Percentiles rank a stretch among this genome's conserved stretches.
phyloP scores from a whole-genome alignment of 176 grass and related monocot genomes.

The Rhynchospora pubera region DNA sequence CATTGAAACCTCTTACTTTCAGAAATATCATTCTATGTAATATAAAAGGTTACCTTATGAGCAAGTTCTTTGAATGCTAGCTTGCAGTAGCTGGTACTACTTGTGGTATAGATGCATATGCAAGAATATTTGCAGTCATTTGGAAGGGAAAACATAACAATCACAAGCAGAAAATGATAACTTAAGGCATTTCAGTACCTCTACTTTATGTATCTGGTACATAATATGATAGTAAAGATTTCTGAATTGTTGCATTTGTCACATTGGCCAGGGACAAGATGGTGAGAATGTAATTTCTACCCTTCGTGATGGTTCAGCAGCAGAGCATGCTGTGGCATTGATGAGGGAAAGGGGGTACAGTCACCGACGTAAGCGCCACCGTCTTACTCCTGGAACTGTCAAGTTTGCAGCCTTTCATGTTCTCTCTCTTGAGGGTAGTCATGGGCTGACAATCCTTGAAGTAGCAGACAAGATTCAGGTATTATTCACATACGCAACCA shows the following conservation, averaged over 20 bases:
- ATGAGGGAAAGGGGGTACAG: conserved; percentile 91
- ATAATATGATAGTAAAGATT: not conserved
- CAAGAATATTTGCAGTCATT: not conserved
- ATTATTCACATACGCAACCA: not conserved
- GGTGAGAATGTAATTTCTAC: conserved; percentile 52
- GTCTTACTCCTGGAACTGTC: conserved; percentile 91
- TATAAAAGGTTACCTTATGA: not conserved
- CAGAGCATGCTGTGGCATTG: conserved; percentile 66
- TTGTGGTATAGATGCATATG: not conserved
- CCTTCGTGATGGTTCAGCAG: conserved; percentile 70
- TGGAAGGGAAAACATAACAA: not conserved
- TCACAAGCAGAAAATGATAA: not conserved
- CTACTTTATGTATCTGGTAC: not conserved
- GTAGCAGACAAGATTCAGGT: conserved; percentile 98
- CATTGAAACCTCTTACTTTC: not conserved
- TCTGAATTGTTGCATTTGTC: not conserved
- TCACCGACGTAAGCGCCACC: conserved; percentile 58
- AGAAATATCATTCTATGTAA: not conserved
- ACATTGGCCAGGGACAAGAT: conserved; percentile 50
- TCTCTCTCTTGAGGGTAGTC: conserved; percentile 82
- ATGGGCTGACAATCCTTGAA: conserved; percentile 84
- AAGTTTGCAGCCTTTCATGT: conserved; percentile 99
- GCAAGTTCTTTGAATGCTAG: not conserved
- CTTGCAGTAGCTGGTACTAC: not conserved
- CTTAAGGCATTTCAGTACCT: not conserved